Base-by-base conservation (phyloP, 2,329 filamentous ascomycete genomes). In the Pseudogymnoascus sp. region DNA sequence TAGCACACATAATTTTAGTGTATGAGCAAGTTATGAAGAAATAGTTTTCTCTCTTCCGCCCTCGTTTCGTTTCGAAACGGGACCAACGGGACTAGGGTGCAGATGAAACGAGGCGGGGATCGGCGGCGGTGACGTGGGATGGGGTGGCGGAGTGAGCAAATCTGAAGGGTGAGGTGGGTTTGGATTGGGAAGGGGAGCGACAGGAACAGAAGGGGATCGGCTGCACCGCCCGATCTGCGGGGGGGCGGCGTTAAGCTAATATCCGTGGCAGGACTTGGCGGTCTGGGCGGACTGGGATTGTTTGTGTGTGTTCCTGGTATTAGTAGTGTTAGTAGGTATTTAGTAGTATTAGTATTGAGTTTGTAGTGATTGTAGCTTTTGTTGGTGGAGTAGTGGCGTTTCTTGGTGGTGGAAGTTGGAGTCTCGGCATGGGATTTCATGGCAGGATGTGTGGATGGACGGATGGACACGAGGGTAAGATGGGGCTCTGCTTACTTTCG, bases 181-280 rank as follows among this genome's bases (percentile, higher is more conserved):
- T 9, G n/a, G 11, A 36, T 5, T 11, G 11, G 11, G 35, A 36
- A 36, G 11, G 4, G 35, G 35, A 36, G 35, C 35, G 35, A n/a
- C 35, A 36, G 35, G 35, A 36, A 36, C 35, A 36, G 35, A 36
- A 44, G 10, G 13, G 24, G 21, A 26, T 29, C 40, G 40, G 21
- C 37, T 40, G 39, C 39, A 41, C 39, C 17, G 40, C 40, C 40
- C 21, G 40, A 44, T 44, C 40, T 26, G 40, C 11, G 41, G 41
- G 41, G 41, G 21, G 21, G 41, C 41, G 41, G 41, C 40, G 40
- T 44, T 44, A 44, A 26, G 40, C 21, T 24, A 44, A 44, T 44
- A 44, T 44, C 40, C 40, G 40, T 44, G 40, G 40, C 40, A 44
- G 40, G 40, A 41, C 40, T 44, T 44, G 40, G 40, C 40, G 40